A percentile compares a stretch with the other conserved stretches of the same genome.
phyloP scores from a whole-genome alignment of 2,329 filamentous ascomycete genomes.

The Amylocarpus encephaloides region DNA sequence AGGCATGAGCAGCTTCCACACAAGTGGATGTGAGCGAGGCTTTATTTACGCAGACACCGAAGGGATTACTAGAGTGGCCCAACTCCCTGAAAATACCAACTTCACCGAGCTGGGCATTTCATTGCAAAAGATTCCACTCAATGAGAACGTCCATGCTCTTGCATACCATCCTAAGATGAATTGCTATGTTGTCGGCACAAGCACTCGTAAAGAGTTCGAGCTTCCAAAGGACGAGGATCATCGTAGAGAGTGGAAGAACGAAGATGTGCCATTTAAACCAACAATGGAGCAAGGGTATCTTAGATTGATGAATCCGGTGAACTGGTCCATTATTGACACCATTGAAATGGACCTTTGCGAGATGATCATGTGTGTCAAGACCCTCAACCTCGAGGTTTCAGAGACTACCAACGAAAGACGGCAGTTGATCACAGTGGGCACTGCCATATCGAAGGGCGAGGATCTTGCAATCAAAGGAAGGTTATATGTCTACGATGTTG shows the following conservation, averaged over 20 bases:
- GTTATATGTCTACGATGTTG: constrained; percentile 86
- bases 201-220: constrained; percentile 63
- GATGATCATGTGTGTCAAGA: constrained; percentile 73
- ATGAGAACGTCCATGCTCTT: constrained; percentile 64
- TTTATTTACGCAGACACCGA: constrained; percentile 75
- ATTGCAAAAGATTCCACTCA: constrained; percentile 63
- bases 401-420: constrained; percentile 84
- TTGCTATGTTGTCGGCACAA: constrained; percentile 72
- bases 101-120: constrained; percentile 72
- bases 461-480: constrained; percentile 80
- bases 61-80: constrained; percentile 66
- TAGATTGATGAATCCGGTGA: constrained; percentile 71
- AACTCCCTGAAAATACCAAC: constrained; percentile 60
- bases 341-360: constrained; percentile 69
- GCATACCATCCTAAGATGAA: constrained; percentile 70
- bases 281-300: constrained; percentile 64
- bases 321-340: constrained; percentile 72
- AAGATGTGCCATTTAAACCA: constrained; percentile 58
- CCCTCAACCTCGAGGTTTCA: constrained; percentile 80
- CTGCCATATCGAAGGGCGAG: constrained; percentile 79
- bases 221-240: constrained; percentile 84
- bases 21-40: constrained; percentile 67
- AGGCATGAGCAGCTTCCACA: constrained; percentile 71
- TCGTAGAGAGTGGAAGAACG: constrained; percentile 67
- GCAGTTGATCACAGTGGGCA: constrained; percentile 77